Evolutionary conservation across 2,329 filamentous ascomycete genomes (phyloP), one percentile per base, ranked within the genome.

Genomic region (Diplodia scrobiculata): DNA sequence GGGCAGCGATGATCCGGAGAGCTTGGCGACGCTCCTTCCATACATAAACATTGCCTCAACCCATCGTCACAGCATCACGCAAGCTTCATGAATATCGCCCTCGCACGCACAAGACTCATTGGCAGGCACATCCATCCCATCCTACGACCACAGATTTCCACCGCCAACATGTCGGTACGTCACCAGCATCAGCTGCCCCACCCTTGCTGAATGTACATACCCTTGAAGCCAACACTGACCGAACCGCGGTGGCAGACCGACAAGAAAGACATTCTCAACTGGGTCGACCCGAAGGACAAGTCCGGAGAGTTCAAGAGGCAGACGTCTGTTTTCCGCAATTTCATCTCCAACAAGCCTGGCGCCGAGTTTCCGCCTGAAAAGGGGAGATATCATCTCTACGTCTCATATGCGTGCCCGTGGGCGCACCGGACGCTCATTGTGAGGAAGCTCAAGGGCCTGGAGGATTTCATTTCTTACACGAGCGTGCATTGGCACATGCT

Each of bases 391-490:
- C 95, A 99, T 79, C 87, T 99, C 72, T 99, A 94, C 76, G 89
- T 97, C 71, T 94, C 90, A 73, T 97, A 96, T 79, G 93, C 93
- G 6, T 97, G 93, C 78, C 93, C 93, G 3, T 97, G 93, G 93
- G 93, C 94, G 5, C 91, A 92, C 74, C 89, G 95, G 51, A 89
- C 92, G 0, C 83, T 98, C 70, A 97, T 98, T 71, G 90, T 91
- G 2, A 86, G 94, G 67, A 89, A 92, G 76, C 84, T 99, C 73
- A 99, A 98, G 82, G 95, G 94, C 0, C 84, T 99, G 0, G 91
- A 98, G 72, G 89, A 96, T 66, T 84, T 95, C 70, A 88, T 99
- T 71, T 81, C 86, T 5, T 83, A 86, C 67, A 95, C 91, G 0
- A 87, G 86, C n/a, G 93, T 97, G 63, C 93, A 97, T 79, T 98